A percentile compares a stretch with the other conserved stretches of the same genome.
phyloP scores from a whole-genome alignment of 2,329 filamentous ascomycete genomes.

The Clonostachys rosea region DNA sequence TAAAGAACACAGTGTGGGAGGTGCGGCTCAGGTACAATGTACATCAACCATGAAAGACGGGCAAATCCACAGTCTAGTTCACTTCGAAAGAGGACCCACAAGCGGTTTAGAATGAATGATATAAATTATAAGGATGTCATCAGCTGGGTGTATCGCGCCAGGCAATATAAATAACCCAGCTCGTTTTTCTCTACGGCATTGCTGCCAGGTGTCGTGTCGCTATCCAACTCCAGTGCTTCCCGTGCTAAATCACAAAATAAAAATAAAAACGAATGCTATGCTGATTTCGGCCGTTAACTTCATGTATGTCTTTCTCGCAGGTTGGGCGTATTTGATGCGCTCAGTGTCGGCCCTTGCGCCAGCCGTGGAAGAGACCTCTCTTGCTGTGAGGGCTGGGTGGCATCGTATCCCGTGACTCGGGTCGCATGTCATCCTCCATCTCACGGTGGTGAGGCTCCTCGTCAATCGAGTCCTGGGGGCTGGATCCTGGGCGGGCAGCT shows the following conservation, averaged over 20 bases:
- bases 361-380: no score
- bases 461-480: slow-evolving; percentile 2
- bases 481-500: slow-evolving; percentile 5
- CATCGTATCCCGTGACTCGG: background rate
- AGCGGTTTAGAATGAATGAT: no score
- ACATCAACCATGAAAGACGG: background rate
- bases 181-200: no score
- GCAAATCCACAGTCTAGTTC: background rate
- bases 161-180: no score
- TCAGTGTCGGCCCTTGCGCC: background rate
- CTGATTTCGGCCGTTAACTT: background rate
- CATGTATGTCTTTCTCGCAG: background rate
- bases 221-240: background rate
- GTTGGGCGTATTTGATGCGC: slow-evolving; percentile 1
- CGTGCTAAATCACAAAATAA: background rate
- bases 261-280: background rate
- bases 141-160: no score
- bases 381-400: no score
- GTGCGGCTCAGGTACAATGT: background rate
- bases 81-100: background rate
- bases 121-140: no score
- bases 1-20: background rate
- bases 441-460: background rate
- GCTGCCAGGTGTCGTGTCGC: background rate
- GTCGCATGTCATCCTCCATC: slow-evolving; percentile 1